Base-by-base conservation (phyloP, 2,329 filamentous ascomycete species). In the Gnomoniopsis smithogilvyi region DNA sequence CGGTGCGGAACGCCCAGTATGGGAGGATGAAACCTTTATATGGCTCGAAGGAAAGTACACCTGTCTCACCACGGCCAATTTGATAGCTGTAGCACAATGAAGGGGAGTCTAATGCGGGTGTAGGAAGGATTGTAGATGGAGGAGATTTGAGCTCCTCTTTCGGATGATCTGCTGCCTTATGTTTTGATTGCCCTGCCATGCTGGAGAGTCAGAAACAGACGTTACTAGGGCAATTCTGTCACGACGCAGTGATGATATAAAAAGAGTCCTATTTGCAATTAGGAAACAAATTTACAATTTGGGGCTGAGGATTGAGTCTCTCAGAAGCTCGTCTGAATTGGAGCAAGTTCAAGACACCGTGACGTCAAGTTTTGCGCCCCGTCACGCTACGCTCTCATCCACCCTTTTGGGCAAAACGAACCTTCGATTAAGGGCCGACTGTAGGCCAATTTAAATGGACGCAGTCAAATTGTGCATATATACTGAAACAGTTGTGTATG, bases 1-100 rank as follows among this genome's bases (percentile, higher is more conserved):
- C 70, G 0, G 79, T 85, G 48, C 76, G 77, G 73, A 87, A 88
- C 6, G 80, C 78, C 84, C 84, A 87, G 45, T 79, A 74, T 0
- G 84, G 85, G 0, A 87, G 76, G 1, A 87, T 75, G 17, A 74
- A 68, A 19, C 80, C 82, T 69, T 87, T 87, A 73, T 88, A 88
- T 0, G 84, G 85, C 65, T 87, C 84, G 65, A 82, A 85, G 1
- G 81, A 84, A 34, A 88, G 71, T 11, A 87, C 85, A 55, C 82
- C 81, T 68, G 80, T 79, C 68, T 88, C 84, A 60, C 84, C 83
- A 47, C 83, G 81, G 15, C 75, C 82, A 62, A 87, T 84, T 61
- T 76, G 77, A 70, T 86, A 87, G 63, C 45, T 54, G 54, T 60
- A 60, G 10, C 38, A 22, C 6, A 62, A 38, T n/a, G 45, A 14